phyloP scores from a whole-genome alignment of 306 rosid genomes.

The Citrullus colocynthis region DNA sequence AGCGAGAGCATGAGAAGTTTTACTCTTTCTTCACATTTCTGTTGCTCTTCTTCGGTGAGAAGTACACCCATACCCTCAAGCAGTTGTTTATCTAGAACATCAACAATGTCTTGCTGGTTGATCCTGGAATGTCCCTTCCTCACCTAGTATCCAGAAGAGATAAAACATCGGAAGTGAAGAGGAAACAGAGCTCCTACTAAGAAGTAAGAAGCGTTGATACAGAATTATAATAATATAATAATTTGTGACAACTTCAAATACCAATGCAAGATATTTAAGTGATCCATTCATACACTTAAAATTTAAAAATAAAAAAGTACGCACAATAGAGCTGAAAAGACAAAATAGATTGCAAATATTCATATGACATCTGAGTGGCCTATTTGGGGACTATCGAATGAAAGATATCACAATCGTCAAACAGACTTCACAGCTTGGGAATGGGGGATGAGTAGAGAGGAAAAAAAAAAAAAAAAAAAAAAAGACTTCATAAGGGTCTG shows the following conservation, averaged over 20 bases:
- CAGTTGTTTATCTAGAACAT: slow-evolving; percentile 90
- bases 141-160: slow-evolving; percentile 42
- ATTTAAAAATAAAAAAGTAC: background rate
- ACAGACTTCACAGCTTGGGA: background rate
- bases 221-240: no score
- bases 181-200: background rate
- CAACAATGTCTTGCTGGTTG: slow-evolving; percentile 62
- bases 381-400: background rate
- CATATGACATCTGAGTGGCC: background rate
- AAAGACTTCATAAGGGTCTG: background rate
- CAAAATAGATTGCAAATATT: background rate
- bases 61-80: slow-evolving; percentile 99
- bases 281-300: background rate
- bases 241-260: background rate
- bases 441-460: background rate
- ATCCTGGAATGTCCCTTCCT: slow-evolving; percentile 72
- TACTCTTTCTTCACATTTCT: slow-evolving; percentile 81
- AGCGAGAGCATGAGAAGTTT: background rate
- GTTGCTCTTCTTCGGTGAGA: slow-evolving; percentile 96
- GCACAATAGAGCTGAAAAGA: background rate
- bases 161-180: slow-evolving; percentile 4
- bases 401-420: background rate
- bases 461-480: background rate
- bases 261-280: background rate
- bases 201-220: background rate